Evolutionary conservation across 768 basidiomycete genomes (phyloP), one percentile per base, ranked within the genome.

Genomic region (Pleurotus cornucopiae): DNA sequence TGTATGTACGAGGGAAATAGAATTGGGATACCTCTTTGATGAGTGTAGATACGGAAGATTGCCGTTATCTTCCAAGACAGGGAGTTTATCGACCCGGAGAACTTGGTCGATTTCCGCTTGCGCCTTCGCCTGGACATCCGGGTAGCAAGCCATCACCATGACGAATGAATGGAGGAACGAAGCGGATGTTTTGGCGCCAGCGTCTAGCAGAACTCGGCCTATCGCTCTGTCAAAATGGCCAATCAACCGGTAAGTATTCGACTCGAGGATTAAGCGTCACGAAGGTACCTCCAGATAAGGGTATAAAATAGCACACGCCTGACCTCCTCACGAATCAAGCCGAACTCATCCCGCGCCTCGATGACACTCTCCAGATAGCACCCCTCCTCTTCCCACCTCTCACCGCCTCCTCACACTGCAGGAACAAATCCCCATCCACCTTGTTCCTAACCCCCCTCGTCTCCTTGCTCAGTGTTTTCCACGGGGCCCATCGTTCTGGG

Each of bases 341-440:
- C 54, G 23, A 60, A 56, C 34, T 54, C 48, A 40, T 53, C 56
- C 39, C 58, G 58, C 5, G 44, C 16, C 43, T 49, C 20, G n/a
- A 60, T 23, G 11, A 61, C 25, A 6, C 58, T 57, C 54, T 72
- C 71, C 58, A 70, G 60, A 58, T 59, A 61, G 61, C 66, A 47
- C 55, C 63, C 55, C 55, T 54, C 37, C 26, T 48, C 39, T 58
- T 56, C 5, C 66, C 68, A n/a, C 54, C 60, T 25, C 16, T 20
- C 5, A 61, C 18, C 7, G 52, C 38, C 13, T 61, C 41, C 25
- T 56, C 48, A 25, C 53, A 48, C 14, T 55, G 23, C 40, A 18
- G 21, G 16, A 62, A 45, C 46, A 57, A 38, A 26, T 46, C 43
- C 13, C 34, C 40, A 45, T 58, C 61, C 1, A 60, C n/a, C 2